A percentile compares a stretch with the other conserved stretches of the same genome.
Evolutionary conservation across 2,329 filamentous ascomycete genomes (phyloP).

Genomic region (Aspergillus nomiae): DNA sequence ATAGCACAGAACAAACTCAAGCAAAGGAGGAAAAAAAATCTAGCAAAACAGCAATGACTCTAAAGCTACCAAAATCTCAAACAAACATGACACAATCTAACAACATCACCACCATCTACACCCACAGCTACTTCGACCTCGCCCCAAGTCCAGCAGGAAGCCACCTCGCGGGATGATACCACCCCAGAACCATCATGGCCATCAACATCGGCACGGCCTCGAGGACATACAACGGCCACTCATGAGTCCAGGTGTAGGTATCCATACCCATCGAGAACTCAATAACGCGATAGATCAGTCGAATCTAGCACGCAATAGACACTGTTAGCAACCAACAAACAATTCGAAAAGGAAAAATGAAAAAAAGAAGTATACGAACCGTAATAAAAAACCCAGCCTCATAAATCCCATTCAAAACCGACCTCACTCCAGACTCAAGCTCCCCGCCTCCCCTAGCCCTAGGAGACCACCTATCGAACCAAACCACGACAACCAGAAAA

Average conservation of each 20-base stretch:
- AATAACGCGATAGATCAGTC: constrained; percentile 56
- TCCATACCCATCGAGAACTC: constrained; percentile 57
- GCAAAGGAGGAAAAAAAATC: neutral
- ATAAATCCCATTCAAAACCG: constrained; percentile 47
- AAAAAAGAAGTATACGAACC: constrained; percentile 29
- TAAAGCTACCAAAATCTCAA: neutral
- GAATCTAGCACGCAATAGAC: constrained; percentile 35
- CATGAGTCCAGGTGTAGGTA: constrained; percentile 53
- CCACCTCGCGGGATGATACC: constrained; percentile 52
- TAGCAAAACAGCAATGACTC: neutral
- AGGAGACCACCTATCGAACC: constrained; percentile 37
- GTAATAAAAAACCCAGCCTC: constrained; percentile 50
- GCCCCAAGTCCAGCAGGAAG: constrained; percentile 28
- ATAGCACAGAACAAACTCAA: neutral
- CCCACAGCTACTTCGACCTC: constrained; percentile 3
- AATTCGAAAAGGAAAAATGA: constrained; percentile 3
- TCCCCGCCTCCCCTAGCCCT: neutral
- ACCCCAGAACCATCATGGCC: constrained; percentile 52
- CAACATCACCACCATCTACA: neutral
- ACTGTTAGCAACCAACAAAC: neutral
- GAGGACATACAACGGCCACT: constrained; percentile 58
- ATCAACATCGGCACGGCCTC: constrained; percentile 50
- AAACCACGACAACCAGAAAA: constrained; percentile 44
- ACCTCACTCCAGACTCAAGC: constrained; percentile 39
- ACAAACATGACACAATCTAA: neutral